Evolutionary conservation across 208 protist genomes (phyloP).

Genomic region (Wallacemonas sp.): DNA sequence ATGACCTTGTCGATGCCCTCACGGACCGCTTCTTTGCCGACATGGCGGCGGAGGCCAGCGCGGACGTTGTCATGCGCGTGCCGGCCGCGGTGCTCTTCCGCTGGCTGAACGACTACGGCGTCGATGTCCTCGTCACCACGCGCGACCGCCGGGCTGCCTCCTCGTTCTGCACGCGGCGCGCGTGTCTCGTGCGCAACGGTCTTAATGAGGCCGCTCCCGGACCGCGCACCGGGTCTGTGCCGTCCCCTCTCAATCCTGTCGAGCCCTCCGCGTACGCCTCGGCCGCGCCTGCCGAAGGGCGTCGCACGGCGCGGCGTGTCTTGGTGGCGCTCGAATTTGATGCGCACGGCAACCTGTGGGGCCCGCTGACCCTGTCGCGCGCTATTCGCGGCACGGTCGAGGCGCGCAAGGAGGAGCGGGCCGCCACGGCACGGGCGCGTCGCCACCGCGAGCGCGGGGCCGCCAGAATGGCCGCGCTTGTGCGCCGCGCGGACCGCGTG

Average conservation of each 20-base stretch:
- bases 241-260: too few species aligned
- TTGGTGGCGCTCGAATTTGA: constrained; percentile 62
- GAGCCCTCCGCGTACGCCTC: neutral
- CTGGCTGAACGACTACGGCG: constrained; percentile 44
- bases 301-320: constrained; percentile 24
- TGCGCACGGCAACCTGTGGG: constrained; percentile 39
- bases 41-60: neutral
- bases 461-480: neutral
- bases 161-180: constrained; percentile 47
- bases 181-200: constrained; percentile 25
- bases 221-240: too few species aligned
- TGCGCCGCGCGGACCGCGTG: constrained; percentile 11
- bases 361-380: constrained; percentile 36
- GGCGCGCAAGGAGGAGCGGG: constrained; percentile 19
- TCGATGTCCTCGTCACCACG: constrained; percentile 52
- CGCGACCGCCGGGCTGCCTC: constrained; percentile 33
- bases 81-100: constrained; percentile 21
- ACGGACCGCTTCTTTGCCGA: constrained; percentile 31
- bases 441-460: constrained; percentile 4
- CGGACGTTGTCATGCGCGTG: constrained; percentile 5
- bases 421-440: neutral
- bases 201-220: neutral
- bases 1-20: constrained; percentile 49
- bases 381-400: constrained; percentile 34
- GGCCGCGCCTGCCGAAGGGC: neutral